Evolutionary conservation across 495 filamentous ascomycete species (phyloP).

Genomic region (Penicillium subrubescens): DNA sequence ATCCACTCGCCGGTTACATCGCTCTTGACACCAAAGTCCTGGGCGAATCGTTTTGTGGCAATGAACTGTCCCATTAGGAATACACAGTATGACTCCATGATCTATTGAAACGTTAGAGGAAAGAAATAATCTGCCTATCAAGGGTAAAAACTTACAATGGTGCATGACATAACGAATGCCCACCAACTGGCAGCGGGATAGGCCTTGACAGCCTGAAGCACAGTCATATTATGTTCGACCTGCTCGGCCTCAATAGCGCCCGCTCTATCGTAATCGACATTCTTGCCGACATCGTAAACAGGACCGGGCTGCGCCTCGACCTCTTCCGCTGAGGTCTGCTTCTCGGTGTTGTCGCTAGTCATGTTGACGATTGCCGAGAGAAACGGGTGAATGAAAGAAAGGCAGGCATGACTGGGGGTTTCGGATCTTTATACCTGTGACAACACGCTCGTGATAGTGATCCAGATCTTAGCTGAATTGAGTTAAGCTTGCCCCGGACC

Average conservation of each 20-base stretch:
- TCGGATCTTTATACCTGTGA: constrained; percentile 36
- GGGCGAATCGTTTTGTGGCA: constrained; percentile 38
- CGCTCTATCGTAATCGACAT: constrained; percentile 47
- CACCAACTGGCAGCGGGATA: constrained; percentile 52
- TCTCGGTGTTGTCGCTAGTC: constrained; percentile 41
- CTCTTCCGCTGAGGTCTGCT: constrained; percentile 37
- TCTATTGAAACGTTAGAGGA: constrained; percentile 38
- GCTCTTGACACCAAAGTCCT: constrained; percentile 34
- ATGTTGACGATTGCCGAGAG: constrained; percentile 40
- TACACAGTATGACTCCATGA: constrained; percentile 51
- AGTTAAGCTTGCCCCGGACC: constrained; percentile 35
- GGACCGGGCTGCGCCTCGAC: constrained; percentile 43
- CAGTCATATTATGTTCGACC: constrained; percentile 48
- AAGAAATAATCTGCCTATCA: constrained; percentile 23
- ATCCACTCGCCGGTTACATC: constrained; percentile 14
- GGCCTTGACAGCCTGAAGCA: constrained; percentile 48
- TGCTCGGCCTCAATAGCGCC: constrained; percentile 50
- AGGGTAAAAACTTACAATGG: constrained; percentile 48
- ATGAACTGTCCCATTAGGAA: constrained; percentile 49
- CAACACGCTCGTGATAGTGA: constrained; percentile 22
- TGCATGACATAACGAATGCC: constrained; percentile 56
- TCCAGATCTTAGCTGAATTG: constrained; percentile 28
- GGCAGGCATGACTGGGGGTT: constrained; percentile 28
- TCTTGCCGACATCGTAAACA: constrained; percentile 46
- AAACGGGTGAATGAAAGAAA: constrained; percentile 32